These are phyloP conservation scores for Linnemannia elongata DNA, from an alignment of 192 early-diverging fungal species.

Conservation along the genomic window DNA sequence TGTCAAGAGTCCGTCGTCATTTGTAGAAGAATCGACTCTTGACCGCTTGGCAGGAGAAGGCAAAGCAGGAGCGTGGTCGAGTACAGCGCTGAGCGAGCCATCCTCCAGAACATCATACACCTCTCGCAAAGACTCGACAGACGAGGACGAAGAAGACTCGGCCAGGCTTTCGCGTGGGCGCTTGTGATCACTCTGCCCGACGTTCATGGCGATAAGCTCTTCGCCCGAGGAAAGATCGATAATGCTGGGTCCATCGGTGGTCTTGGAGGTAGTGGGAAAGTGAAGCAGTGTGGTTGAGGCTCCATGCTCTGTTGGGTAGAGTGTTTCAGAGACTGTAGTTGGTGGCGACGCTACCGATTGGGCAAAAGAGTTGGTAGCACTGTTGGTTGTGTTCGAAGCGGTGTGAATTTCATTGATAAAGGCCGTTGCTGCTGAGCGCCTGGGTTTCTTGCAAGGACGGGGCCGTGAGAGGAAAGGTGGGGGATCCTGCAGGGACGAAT, in stretches of 20 bases:
- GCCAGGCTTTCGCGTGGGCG: conserved; percentile 28
- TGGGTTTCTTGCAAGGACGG: conserved; percentile 8
- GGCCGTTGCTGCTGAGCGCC: not conserved
- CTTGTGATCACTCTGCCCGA: conserved; percentile 47
- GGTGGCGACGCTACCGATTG: not conserved
- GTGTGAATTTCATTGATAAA: not conserved
- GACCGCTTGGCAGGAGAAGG: conserved; percentile 40
- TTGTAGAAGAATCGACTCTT: not conserved
- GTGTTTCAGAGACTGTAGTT: not conserved
- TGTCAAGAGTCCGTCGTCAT: not conserved
- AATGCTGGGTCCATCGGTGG: conserved; percentile 26
- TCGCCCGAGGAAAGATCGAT: conserved; percentile 49
- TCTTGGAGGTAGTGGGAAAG: not conserved
- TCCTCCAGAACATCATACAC: conserved; percentile 44
- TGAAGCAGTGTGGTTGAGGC: not conserved
- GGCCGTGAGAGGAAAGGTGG: not conserved
- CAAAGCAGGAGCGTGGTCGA: conserved; percentile 37
- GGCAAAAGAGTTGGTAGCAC: not conserved
- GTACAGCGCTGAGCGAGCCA: conserved; percentile 28
- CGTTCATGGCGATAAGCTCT: conserved; percentile 26
- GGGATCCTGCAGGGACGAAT: conserved; percentile 32
- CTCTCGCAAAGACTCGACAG: conserved; percentile 34
- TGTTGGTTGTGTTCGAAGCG: not conserved
- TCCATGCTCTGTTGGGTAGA: not conserved
- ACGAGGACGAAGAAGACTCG: not conserved